Base-by-base conservation (phyloP, 176 grass and related monocot species). In the Oryza officinalis region DNA sequence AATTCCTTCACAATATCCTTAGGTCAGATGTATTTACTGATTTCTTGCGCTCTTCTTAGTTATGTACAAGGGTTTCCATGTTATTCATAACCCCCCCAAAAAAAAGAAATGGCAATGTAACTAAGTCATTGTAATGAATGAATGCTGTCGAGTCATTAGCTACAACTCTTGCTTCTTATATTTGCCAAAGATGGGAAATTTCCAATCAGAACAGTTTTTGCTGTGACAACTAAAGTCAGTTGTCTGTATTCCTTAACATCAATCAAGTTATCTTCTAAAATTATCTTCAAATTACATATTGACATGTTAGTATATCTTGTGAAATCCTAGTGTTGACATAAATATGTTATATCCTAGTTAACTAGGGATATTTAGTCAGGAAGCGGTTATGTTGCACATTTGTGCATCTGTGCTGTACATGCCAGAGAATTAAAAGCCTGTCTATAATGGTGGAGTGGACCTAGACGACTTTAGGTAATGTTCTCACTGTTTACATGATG, bases 141-240 rank as follows among this genome's bases (percentile, higher is more conserved):
- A 63, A 66, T 63, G 32, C 10, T 64, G 68, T 79, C 1, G 73
- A 67, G 15, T 3, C 67, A 72, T 71, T 86, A 57, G 52, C 80
- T 67, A 63, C 10, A 38, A 75, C 25, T 75, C 65, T 80, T 4
- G 8, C 63, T 57, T 74, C 31, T 69, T 67, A 8, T 71, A 71
- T 74, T 74, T 86, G 30, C 25, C 12, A 59, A 68, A 59, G 20
- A 54, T 75, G 7, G 26, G 20, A 52, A 45, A 60, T 3, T n/a
- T 43, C 3, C 25, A 65, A 30, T 40, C 26, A 67, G 12, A 64
- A 23, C 35, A 61, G 17, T 8, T 18, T 59, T 77, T 76, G 27
- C 32, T 14, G 38, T 47, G 41, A 65, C 12, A 57, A 67, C 17
- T 41, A 27, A 44, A 23, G 17, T 14, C 59, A 28, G 23, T 18